Conservation (phyloP, 2,329 filamentous ascomycete genomes). For the Apiospora kogelbergensis region DNA sequence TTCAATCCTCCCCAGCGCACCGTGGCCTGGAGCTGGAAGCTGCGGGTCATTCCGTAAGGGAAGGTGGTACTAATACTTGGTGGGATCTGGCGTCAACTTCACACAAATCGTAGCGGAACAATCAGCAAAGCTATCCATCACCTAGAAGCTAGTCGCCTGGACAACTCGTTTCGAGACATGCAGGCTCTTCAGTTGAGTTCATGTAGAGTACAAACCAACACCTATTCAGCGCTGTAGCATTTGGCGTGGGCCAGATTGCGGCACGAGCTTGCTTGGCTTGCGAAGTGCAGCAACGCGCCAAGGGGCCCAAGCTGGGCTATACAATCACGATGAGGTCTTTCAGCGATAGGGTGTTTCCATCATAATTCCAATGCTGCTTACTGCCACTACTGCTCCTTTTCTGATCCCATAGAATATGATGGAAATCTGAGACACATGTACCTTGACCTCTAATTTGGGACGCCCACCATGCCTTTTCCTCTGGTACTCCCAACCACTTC, state of each 20-base stretch:
- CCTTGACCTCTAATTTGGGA: background rate
- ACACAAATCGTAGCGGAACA: background rate
- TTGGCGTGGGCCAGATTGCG: background rate
- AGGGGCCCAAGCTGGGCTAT: background rate
- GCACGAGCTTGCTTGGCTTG: background rate
- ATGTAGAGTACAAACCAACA: too few relatives aligned
- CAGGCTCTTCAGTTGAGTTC: background rate
- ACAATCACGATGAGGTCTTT: conserved; percentile 7
- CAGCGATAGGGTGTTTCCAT: background rate
- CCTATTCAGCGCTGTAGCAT: background rate
- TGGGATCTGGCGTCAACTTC: background rate
- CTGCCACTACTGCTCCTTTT: background rate
- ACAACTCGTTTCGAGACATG: background rate
- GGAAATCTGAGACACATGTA: background rate
- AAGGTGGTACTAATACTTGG: background rate
- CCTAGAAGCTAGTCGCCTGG: background rate
- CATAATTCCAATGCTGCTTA: background rate
- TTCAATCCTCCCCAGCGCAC: background rate
- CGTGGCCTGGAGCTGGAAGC: background rate
- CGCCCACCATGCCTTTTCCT: conserved; percentile 77
- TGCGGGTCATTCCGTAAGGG: background rate
- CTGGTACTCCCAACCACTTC: conserved; percentile 90
- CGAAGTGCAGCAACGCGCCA: too few relatives aligned
- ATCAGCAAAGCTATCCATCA: background rate
- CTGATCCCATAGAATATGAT: background rate